Percentiles rank a stretch among this genome's conserved stretches.
These are phyloP conservation scores for Colletotrichum tanaceti DNA, from an alignment of 2,329 filamentous ascomycete genomes.

Conservation along the genomic window DNA sequence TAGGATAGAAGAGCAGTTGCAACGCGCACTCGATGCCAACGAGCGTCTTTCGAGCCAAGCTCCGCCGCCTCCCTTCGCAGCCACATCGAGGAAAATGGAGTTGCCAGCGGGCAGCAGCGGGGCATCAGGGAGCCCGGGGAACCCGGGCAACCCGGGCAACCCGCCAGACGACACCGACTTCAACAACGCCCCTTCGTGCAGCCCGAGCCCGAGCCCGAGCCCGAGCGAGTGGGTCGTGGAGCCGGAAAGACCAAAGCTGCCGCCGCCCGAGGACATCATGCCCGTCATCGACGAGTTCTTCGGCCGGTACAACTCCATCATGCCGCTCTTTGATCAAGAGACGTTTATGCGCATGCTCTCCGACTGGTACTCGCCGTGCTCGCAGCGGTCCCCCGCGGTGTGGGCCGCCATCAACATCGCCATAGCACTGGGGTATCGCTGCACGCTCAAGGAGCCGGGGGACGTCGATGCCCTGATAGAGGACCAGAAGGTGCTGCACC, in stretches of 20 bases:
- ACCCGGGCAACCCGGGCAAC: not conserved
- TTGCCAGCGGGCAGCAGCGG: not conserved
- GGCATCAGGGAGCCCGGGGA: too few relatives aligned
- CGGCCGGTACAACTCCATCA: slow-evolving; percentile 48
- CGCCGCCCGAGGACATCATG: slow-evolving; percentile 50
- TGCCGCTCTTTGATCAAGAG: slow-evolving; percentile 53
- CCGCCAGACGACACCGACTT: slow-evolving; percentile 12
- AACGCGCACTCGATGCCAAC: slow-evolving; percentile 46
- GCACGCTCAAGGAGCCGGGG: slow-evolving; percentile 40
- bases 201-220: slow-evolving; percentile 25
- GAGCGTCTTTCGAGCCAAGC: slow-evolving; percentile 12
- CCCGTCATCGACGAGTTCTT: slow-evolving; percentile 55
- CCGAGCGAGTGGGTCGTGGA: slow-evolving; percentile 35
- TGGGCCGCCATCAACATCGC: slow-evolving; percentile 56
- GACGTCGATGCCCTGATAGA: slow-evolving; percentile 40
- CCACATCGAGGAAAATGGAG: not conserved
- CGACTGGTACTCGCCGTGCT: slow-evolving; percentile 48
- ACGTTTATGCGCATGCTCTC: slow-evolving; percentile 52
- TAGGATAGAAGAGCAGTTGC: slow-evolving; percentile 49
- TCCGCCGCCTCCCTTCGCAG: not conserved
- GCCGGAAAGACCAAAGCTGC: slow-evolving; percentile 43
- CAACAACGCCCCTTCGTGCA: slow-evolving; percentile 7
- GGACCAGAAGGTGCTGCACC: slow-evolving; percentile 44
- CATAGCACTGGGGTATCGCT: slow-evolving; percentile 51
- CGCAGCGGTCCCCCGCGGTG: slow-evolving; percentile 32